Evolutionary conservation across 257 asterid species (phyloP).

Genomic region (Eucommia ulmoides): DNA sequence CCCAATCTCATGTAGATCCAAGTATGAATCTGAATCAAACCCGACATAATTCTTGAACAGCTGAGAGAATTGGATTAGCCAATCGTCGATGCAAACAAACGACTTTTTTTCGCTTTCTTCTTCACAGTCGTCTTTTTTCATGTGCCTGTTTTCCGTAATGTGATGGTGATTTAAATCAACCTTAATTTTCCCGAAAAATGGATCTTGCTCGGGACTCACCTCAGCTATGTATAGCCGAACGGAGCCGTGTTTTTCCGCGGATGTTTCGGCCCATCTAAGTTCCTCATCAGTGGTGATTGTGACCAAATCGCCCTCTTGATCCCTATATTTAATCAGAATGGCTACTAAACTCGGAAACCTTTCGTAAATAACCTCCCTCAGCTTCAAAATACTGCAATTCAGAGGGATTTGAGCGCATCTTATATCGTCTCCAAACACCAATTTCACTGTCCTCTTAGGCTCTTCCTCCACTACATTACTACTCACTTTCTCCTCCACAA

Average conservation of each 20-base stretch:
- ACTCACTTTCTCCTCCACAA: background rate
- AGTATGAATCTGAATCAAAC: background rate
- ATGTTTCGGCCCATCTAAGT: background rate
- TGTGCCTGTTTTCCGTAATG: background rate
- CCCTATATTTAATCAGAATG: background rate
- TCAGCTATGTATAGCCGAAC: background rate
- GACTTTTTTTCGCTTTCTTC: background rate
- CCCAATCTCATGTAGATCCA: background rate
- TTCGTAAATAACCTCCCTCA: background rate
- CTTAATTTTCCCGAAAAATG: background rate
- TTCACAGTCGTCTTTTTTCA: background rate
- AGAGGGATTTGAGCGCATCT: background rate
- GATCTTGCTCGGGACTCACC: background rate
- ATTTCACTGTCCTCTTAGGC: background rate
- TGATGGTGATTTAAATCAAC: background rate
- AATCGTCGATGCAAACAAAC: background rate
- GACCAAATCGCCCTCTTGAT: background rate
- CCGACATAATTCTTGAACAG: background rate
- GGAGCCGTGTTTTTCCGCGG: background rate
- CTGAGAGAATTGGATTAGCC: background rate
- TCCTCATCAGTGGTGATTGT: background rate
- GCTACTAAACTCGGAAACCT: background rate
- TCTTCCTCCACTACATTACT: background rate
- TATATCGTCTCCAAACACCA: background rate
- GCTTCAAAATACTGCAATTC: background rate